Evolutionary conservation across 2,329 filamentous ascomycete species (phyloP), one percentile per base, ranked within the genome.

Genomic region (Zasmidium angulare): DNA sequence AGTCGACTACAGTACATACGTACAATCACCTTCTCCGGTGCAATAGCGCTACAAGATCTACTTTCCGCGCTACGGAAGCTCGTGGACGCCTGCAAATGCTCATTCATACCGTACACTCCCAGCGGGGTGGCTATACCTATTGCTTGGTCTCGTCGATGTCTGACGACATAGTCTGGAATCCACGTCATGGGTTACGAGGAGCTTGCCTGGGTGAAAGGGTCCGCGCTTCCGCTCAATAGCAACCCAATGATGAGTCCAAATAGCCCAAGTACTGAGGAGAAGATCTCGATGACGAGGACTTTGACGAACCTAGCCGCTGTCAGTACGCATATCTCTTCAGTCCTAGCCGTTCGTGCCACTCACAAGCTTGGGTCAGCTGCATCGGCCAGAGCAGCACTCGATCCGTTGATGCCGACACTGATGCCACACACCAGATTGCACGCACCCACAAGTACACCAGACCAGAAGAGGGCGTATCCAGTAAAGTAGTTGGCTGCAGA

Each of bases 241-340:
- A 99, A 84, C 49, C 96, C 95, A 68, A 99, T 88, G 72, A 99
- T 99, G 64, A 99, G 84, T 60, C 95, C 96, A 72, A 99, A 99
- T 2, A 99, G 86, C 64, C 96, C 95, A 11, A 99, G 84, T 51
- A 99, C 93, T 46, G 93, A 98, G 75, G 93, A 97, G 82, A 99
- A 99, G 75, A 99, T 99, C 78, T 99, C 96, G 72, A 99, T 96
- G 68, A 99, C 93, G 54, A 99, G 87, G 68, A 99, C 96, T 81
- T 96, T 97, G 78, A 99, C 93, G 78, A 99, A 99, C 56, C 93
- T 96, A 63, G 19, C 43, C 2, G 1, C 24, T 55, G 50, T 67
- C 55, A 66, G 62, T 48, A 50, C 46, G 24, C n/a, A 11, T 19
- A 17, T 12, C 31, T 26, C 46, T 55, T 24, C 3, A 2, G 4